Base-by-base conservation (phyloP, 495 filamentous ascomycete genomes). In the Clavariopsis aquatica region DNA sequence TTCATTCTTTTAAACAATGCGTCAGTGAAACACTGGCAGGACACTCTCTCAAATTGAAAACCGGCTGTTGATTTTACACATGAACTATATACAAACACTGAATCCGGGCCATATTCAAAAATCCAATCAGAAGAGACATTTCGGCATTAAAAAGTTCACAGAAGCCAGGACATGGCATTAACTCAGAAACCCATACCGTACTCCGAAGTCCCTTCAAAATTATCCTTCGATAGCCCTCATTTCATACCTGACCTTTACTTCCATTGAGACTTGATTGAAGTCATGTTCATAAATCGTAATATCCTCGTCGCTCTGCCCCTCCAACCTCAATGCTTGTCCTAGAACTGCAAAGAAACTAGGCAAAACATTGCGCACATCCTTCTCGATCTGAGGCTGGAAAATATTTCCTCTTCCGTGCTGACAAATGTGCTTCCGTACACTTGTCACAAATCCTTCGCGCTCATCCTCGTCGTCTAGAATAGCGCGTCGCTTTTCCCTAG, bases 281-380 rank as follows among this genome's bases (percentile, higher is more conserved):
- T 68, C 59, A 59, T 58, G 59, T 19, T 63, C 45, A 57, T 45
- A 63, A 52, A 41, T 20, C 22, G 53, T 29, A 8, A 68, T 38
- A 59, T 68, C 60, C 26, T 45, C 59, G 6, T 45, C 60, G 17
- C 28, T 43, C 41, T 31, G 26, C 26, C 34, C 54, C 36, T 60
- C 26, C 53, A 51, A 23, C 29, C 38, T 63, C 43, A 60, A 52
- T 19, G 59, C 65, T 54, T 68, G 22, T 15, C n/a, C 46, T 1
- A 68, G 38, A 4, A 59, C 55, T 13, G 45, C 20, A 23, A 63
- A 59, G 47, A 68, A 68, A 52, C 59, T 68, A 20, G 60, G 59
- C 24, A 68, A 43, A 13, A 68, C 47, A 0, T 20, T 60, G 17
- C 54, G 12, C n/a, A 64, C 28, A 43, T 52, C 45, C 1, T 46